Conservation (phyloP, 495 filamentous ascomycete species). For the Aspergillus steynii region DNA sequence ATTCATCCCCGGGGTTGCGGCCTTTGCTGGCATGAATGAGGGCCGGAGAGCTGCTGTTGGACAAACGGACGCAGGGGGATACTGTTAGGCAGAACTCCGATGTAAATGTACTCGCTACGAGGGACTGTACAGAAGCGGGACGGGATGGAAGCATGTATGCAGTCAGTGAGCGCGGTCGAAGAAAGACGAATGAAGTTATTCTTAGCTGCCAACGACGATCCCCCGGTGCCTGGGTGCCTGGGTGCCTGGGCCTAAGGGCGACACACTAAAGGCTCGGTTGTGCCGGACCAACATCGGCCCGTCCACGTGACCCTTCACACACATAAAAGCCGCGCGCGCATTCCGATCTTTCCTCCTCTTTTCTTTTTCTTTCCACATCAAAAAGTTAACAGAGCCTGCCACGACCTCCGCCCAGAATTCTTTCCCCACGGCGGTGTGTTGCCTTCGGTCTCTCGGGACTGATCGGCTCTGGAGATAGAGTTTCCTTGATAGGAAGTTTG, state of each 20-base stretch:
- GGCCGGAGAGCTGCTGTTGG: too few species aligned
- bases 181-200: not conserved
- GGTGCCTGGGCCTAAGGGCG: slow-evolving; percentile 8
- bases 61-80: too few species aligned
- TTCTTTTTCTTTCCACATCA: slow-evolving; percentile 43
- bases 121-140: slow-evolving; percentile 7
- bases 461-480: slow-evolving; percentile 59
- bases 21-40: too few species aligned
- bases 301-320: slow-evolving; percentile 28
- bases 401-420: slow-evolving; percentile 60
- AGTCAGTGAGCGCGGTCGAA: too few species aligned
- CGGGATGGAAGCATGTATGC: too few species aligned
- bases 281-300: slow-evolving; percentile 22
- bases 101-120: not conserved
- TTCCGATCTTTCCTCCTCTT: slow-evolving; percentile 19
- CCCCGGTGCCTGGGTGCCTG: slow-evolving; percentile 5
- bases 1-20: too few species aligned
- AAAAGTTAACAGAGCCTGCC: slow-evolving; percentile 66
- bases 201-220: not conserved
- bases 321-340: slow-evolving; percentile 28
- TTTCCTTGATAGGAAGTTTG: slow-evolving; percentile 68
- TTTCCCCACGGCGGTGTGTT: slow-evolving; percentile 59
- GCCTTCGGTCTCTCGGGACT: slow-evolving; percentile 52
- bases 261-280: slow-evolving; percentile 5
- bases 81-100: not conserved